Conservation (phyloP, 2,329 filamentous ascomycete species). For the Colletotrichum orchidophilum region DNA sequence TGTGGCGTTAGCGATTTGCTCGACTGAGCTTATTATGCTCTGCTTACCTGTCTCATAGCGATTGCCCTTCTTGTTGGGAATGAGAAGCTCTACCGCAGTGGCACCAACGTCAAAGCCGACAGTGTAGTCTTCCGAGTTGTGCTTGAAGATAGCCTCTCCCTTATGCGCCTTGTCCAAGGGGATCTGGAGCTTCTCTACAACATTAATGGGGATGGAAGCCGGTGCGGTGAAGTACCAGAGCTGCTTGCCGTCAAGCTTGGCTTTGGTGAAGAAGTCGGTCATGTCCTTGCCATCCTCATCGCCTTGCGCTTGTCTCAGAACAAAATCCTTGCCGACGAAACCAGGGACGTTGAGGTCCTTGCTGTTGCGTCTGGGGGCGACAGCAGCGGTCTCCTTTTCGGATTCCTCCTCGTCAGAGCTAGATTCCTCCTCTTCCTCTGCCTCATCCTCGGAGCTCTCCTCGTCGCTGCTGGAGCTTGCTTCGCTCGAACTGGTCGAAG, state of each 20-base stretch:
- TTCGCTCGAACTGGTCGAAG: constrained; percentile 36
- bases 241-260: constrained; percentile 74
- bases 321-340: constrained; percentile 62
- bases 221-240: constrained; percentile 85
- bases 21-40: background rate
- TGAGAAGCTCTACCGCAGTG: constrained; percentile 66
- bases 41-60: constrained; percentile 64
- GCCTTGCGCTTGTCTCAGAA: constrained; percentile 58
- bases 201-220: constrained; percentile 72
- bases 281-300: constrained; percentile 57
- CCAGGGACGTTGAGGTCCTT: constrained; percentile 49
- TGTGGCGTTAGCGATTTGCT: background rate
- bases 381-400: constrained; percentile 37
- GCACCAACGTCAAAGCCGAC: constrained; percentile 63
- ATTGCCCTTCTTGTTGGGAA: constrained; percentile 65
- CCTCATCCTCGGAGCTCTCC: constrained; percentile 40
- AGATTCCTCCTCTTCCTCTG: constrained; percentile 33
- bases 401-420: constrained; percentile 32
- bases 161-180: constrained; percentile 63
- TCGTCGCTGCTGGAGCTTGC: constrained; percentile 38
- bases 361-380: constrained; percentile 41
- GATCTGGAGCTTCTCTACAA: constrained; percentile 72
- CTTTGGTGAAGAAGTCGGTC: constrained; percentile 64
- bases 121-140: constrained; percentile 72
- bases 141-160: constrained; percentile 65